A percentile compares a stretch with the other conserved stretches of the same genome.
These are phyloP conservation scores for thale cress (Arabidopsis thaliana) DNA, from an alignment of 345 rosid genomes.

Conservation along the genomic window DNA sequence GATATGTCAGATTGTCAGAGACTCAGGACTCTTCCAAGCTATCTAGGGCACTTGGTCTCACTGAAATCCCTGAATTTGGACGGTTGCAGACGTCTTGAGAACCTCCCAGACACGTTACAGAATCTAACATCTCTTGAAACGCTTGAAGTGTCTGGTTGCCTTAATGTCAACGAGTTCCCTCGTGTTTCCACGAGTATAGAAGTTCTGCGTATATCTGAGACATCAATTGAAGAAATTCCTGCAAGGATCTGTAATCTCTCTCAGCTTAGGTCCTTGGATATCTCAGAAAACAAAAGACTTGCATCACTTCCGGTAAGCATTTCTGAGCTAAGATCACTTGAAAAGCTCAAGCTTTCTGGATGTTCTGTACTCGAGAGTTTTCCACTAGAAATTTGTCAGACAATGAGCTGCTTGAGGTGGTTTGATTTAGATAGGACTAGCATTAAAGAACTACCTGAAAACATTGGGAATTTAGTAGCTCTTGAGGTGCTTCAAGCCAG, in stretches of 20 bases:
- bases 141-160: slow-evolving; percentile 42
- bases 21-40: slow-evolving; percentile 41
- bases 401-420: slow-evolving; percentile 45
- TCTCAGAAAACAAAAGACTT: slow-evolving; percentile 37
- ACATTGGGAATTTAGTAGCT: slow-evolving; percentile 40
- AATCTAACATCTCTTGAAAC: slow-evolving; percentile 36
- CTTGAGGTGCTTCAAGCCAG: slow-evolving; percentile 42
- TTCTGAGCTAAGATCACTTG: slow-evolving; percentile 40
- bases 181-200: slow-evolving; percentile 4
- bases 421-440: slow-evolving; percentile 38
- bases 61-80: slow-evolving; percentile 30
- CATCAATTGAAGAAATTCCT: slow-evolving; percentile 42
- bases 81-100: slow-evolving; percentile 42
- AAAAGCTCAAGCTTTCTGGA: slow-evolving; percentile 41
- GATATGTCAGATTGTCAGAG: slow-evolving; percentile 40
- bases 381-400: slow-evolving; percentile 36
- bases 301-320: slow-evolving; percentile 39
- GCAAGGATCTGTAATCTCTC: slow-evolving; percentile 35
- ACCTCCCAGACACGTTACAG: slow-evolving; percentile 42
- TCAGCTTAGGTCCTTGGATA: slow-evolving; percentile 36
- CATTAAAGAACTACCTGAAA: slow-evolving; percentile 42
- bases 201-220: slow-evolving; percentile 39
- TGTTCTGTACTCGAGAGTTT: slow-evolving; percentile 42
- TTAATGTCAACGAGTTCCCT: slow-evolving; percentile 44
- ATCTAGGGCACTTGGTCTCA: slow-evolving; percentile 41